A percentile compares a stretch with the other conserved stretches of the same genome.
These are phyloP conservation scores for Alternaria longipes DNA, from an alignment of 2,329 filamentous ascomycete genomes.

Conservation along the genomic window DNA sequence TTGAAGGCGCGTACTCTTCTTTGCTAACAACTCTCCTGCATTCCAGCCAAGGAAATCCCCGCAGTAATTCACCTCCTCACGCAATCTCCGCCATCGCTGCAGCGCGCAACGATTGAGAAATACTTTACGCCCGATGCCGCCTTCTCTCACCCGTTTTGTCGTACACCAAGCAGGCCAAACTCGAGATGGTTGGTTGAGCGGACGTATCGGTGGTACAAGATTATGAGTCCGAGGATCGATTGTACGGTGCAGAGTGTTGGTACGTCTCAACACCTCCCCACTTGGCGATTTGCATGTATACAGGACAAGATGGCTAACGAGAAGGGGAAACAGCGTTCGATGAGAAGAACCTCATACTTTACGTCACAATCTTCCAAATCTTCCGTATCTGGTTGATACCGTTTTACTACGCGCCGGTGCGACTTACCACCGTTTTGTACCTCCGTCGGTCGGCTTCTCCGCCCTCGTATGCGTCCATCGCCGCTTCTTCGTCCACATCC, in stretches of 20 bases:
- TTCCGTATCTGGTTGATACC: conserved; percentile 83
- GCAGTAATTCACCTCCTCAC: conserved; percentile 73
- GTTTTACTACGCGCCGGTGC: conserved; percentile 73
- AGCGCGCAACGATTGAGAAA: conserved; percentile 70
- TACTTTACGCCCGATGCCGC: conserved; percentile 78
- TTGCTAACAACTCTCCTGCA: too few species aligned
- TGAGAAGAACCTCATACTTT: conserved; percentile 70
- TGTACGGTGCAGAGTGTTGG: conserved; percentile 70
- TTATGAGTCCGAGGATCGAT: conserved; percentile 77
- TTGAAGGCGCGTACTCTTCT: too few species aligned
- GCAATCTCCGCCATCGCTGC: conserved; percentile 71
- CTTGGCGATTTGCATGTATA: neutral
- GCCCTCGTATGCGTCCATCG: neutral
- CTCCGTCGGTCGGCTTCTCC: conserved; percentile 50
- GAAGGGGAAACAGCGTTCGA: conserved; percentile 68
- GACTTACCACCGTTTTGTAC: conserved; percentile 72
- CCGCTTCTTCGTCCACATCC: neutral
- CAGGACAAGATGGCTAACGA: neutral
- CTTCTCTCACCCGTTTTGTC: conserved; percentile 82
- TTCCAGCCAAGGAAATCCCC: conserved; percentile 65
- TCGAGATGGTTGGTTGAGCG: conserved; percentile 73
- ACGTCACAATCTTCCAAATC: conserved; percentile 75
- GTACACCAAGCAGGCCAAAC: conserved; percentile 67
- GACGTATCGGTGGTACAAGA: conserved; percentile 79
- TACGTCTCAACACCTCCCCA: conserved; percentile 38